Evolutionary conservation across 768 basidiomycete genomes (phyloP), one percentile per base, ranked within the genome.

Genomic region (Pisolithus sp.): DNA sequence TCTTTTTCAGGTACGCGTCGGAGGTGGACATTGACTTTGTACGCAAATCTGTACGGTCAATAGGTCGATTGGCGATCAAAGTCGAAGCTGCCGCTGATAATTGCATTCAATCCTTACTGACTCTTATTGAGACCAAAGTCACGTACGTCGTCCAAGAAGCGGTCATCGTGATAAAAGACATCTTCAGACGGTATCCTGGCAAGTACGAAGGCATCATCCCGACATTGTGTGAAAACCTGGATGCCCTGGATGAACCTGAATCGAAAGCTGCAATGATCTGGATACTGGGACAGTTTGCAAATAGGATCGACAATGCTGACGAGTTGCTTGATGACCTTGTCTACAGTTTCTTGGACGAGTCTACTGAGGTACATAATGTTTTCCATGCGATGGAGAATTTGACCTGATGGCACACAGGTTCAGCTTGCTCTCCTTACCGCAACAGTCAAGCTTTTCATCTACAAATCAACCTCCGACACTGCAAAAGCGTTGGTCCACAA

Each of bases 1-100:
- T 10, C 26, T 43, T 17, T 28, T 3, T 10, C 54, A 95, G 93
- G 62, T 99, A 99, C 70, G 96, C 96, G 2, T 91, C 94, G 0
- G 96, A 99, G 68, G 94, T 98, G 15, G 96, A 99, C 63, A 77
- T 99, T 56, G 96, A 99, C 70, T 98, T 98, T 63, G 94, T 97
- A 30, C 85, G 96, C 42, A 98, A 97, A 71, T 89, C 95, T 8
- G 96, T 99, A 24, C 83, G 96, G 28, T 96, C 95, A 3, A 95
- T 99, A 56, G 96, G 96, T 7, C 86, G 95, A 20, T 72, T 97
- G n/a, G 94, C 96, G 15, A 98, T 98, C 79, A 98, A 98, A 70
- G 91, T 99, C 50, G 81, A 91, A 59, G 73, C 79, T 12, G 89
- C 93, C 10, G 85, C 95, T 28, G 92, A 98, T 68, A 79, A 74